A percentile compares a stretch with the other conserved stretches of the same genome.
These are phyloP conservation scores for Cyclotella kingstonii DNA, from an alignment of 108 stramenopile species.

Conservation along the genomic window DNA sequence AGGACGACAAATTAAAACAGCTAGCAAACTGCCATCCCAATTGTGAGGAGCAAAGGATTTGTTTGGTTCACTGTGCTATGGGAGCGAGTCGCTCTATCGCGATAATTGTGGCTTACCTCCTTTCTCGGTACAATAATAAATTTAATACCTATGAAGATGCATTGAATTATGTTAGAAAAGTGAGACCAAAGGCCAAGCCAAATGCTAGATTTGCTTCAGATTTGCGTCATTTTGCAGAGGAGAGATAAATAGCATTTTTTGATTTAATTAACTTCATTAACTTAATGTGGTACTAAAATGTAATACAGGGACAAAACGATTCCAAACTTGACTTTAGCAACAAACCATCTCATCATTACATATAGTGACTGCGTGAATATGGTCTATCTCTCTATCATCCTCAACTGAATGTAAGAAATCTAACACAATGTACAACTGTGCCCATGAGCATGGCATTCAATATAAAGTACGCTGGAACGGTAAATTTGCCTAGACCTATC, in stretches of 20 bases:
- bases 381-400: no score
- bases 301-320: no score
- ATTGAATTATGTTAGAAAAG: conserved; percentile 21
- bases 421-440: conserved; percentile 23
- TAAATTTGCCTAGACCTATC: conserved; percentile 28
- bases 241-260: no score
- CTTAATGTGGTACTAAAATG: no score
- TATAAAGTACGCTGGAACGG: conserved; percentile 36
- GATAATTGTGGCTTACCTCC: conserved; percentile 32
- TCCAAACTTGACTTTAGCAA: no score
- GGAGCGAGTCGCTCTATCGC: conserved; percentile 41
- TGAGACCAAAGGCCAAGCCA: conserved; percentile 21
- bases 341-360: no score
- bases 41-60: conserved; percentile 18
- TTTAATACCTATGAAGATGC: conserved; percentile 29
- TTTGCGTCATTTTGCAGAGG: conserved; percentile 13
- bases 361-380: no score
- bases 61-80: conserved; percentile 41
- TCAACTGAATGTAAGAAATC: conserved; percentile 5
- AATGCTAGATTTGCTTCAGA: conserved; percentile 34
- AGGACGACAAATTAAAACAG: not conserved
- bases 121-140: conserved; percentile 20
- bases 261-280: no score
- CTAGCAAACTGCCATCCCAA: not conserved
- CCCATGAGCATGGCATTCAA: conserved; percentile 29